Conservation (phyloP, 192 early-diverging fungal species). For the Geranomyces michiganensis region DNA sequence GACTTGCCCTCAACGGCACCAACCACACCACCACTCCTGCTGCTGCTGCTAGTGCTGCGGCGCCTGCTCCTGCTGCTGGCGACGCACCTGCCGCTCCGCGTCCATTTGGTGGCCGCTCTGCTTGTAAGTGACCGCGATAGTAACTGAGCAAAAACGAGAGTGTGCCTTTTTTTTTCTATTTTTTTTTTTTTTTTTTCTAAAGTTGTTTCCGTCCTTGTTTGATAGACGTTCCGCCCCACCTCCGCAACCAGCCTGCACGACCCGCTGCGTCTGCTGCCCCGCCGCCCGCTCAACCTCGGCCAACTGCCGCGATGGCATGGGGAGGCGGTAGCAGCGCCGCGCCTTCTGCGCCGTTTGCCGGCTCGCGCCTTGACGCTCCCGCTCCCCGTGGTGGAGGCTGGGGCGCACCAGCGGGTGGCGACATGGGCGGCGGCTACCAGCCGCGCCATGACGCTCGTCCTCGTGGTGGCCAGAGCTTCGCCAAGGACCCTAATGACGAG, state of each 20-base stretch:
- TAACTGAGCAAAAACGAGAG: not conserved
- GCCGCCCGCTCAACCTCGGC: not conserved
- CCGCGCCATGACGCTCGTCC: not conserved
- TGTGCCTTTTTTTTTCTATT: not conserved
- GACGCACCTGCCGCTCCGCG: not conserved
- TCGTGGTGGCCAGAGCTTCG: not conserved
- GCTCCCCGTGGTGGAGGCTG: conserved; percentile 3
- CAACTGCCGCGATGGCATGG: not conserved
- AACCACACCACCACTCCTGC: not conserved
- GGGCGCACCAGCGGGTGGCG: not conserved
- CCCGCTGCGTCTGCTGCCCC: conserved; percentile 3
- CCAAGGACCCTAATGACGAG: conserved; percentile 61
- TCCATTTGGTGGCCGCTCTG: not conserved
- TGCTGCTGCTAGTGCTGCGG: not conserved
- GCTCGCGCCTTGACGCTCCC: not conserved
- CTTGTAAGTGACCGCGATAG: not conserved
- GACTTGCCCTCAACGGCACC: not conserved
- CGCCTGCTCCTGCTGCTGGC: not conserved
- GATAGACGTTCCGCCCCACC: conserved; percentile 29
- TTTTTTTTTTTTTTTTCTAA: not conserved
- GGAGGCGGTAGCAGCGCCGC: not conserved
- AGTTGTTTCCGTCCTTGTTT: not conserved
- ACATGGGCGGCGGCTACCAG: conserved; percentile 9
- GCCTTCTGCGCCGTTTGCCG: not conserved
- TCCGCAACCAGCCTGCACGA: conserved; percentile 13